Conservation (phyloP, 139 green algal genomes). For the Monoraphidium neglectum region DNA sequence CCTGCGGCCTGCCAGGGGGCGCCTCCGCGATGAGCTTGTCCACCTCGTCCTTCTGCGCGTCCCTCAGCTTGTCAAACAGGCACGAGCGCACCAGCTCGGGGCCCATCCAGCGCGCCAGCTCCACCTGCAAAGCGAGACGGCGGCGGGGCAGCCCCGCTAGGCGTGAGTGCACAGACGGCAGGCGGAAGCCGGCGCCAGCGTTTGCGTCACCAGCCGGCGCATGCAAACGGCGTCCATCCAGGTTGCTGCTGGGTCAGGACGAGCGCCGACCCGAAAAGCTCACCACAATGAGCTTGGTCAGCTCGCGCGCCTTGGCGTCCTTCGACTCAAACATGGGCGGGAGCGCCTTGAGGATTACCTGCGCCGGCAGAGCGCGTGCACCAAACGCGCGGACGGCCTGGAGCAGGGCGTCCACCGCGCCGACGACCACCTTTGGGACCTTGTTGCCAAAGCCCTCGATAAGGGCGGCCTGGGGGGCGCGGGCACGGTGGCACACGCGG, state of each 20-base stretch:
- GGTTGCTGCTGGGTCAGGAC: no score
- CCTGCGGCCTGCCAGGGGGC: not conserved
- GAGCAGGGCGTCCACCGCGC: constrained; percentile 69
- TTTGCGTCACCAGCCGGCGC: no score
- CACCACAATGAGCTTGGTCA: constrained; percentile 85
- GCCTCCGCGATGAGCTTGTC: constrained; percentile 54
- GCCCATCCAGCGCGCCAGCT: constrained; percentile 84
- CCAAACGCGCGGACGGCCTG: constrained; percentile 71
- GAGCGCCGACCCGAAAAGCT: no score
- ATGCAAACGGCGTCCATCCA: no score
- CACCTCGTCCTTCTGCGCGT: constrained; percentile 90
- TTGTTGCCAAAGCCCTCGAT: constrained; percentile 82
- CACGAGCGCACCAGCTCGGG: constrained; percentile 62
- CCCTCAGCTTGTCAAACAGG: constrained; percentile 88
- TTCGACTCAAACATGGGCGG: constrained; percentile 85
- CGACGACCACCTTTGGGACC: constrained; percentile 88
- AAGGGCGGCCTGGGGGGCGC: constrained; percentile 52
- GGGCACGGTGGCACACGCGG: no score
- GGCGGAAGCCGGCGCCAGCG: no score
- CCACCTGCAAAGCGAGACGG: constrained; percentile 42
- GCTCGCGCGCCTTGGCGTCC: constrained; percentile 81
- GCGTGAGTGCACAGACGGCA: no score
- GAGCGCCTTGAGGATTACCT: constrained; percentile 87
- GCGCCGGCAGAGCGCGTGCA: constrained; percentile 68
- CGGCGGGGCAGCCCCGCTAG: not conserved